Percentiles rank a stretch among this genome's conserved stretches.
Evolutionary conservation across 2,329 filamentous ascomycete genomes (phyloP).

Genomic region (Colletotrichum sp.): DNA sequence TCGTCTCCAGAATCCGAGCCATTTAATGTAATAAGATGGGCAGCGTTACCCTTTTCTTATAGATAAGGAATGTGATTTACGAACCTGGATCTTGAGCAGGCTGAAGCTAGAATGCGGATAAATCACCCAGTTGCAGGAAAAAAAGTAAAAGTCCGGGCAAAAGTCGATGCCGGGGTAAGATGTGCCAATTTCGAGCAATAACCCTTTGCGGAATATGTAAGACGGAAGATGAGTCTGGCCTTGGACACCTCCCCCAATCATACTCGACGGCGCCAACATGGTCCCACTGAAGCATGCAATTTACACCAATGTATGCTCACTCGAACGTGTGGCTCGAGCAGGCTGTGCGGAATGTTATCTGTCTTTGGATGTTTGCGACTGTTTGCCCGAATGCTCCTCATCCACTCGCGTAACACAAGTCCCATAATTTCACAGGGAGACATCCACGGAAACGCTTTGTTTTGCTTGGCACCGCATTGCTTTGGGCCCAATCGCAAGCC

Average conservation of each 20-base stretch:
- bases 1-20: neutral
- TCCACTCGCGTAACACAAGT: neutral
- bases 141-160: neutral
- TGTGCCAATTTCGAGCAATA: neutral
- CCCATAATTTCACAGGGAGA: neutral
- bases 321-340: neutral
- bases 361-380: neutral
- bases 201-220: neutral
- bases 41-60: neutral
- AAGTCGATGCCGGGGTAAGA: neutral
- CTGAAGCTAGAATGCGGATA: neutral
- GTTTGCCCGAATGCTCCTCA: neutral
- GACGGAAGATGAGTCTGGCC: neutral
- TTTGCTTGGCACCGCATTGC: neutral
- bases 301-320: neutral
- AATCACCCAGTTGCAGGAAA: neutral
- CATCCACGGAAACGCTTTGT: neutral
- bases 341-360: neutral
- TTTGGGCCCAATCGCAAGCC: neutral
- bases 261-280: neutral
- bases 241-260: neutral
- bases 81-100: neutral
- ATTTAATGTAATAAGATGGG: neutral
- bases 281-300: neutral
- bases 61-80: neutral